Evolutionary conservation across 345 rosid genomes (phyloP), one percentile per base, ranked within the genome.

Genomic region (Dipteronia dyeriana): DNA sequence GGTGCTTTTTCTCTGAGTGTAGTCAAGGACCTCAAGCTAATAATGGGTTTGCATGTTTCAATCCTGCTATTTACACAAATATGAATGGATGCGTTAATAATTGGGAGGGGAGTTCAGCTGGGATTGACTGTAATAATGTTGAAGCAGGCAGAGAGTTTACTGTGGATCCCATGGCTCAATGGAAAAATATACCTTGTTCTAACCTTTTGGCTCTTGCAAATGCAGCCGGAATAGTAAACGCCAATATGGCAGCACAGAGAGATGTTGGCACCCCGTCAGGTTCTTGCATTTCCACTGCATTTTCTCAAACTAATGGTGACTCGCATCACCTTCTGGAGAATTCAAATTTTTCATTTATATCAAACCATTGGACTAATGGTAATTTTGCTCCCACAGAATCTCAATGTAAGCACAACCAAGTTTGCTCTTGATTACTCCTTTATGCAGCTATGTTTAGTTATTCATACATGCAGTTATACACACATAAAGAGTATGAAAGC

Each of bases 161-260:
- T 34, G 60, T 65, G 45, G 74, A 68, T 9, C 73, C 80, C 39
- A 14, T 80, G 59, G 78, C 66, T 6, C 62, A 19, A 54, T 79
- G 73, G 57, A 78, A 76, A 25, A 76, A 82, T 13, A 81, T 88
- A 19, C 76, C 89, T 76, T 89, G 82, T 70, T 60, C 54, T 13
- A 83, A 87, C 26, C 92, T 91, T 19, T 61, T 93, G 80, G 90
- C 87, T 62, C 86, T 87, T 29, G 91, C 90, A 7, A 84, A 89
- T 76, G 85, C 84, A 38, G 90, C 90, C 1, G 74, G 57, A 16
- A 53, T 87, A 13, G 56, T 62, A 39, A 10, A 16, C 1, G 68
- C 59, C 60, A 70, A 34, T 31, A 22, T 5, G 29, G 49, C 75
- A 23, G 9, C 79, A 2, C 53, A 9, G 23, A 16, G 34, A 70